These are phyloP conservation scores for Pseudozyma tsukubaensis DNA, from an alignment of 1,284 basidiomycete genomes.

Conservation along the genomic window DNA sequence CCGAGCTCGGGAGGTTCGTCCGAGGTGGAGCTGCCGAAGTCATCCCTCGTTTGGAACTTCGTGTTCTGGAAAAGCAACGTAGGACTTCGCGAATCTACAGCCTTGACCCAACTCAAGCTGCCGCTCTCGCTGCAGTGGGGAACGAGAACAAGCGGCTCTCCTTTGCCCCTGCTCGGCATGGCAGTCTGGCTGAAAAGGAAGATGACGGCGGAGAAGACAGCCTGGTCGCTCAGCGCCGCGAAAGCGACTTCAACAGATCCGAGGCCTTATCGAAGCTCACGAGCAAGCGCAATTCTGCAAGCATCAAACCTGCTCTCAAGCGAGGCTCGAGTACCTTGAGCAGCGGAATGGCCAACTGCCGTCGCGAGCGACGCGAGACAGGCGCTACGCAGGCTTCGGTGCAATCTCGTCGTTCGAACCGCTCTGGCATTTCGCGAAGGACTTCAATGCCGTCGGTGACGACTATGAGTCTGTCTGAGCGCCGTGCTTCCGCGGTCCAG, in stretches of 20 bases:
- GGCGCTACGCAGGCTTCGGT: slow-evolving; percentile 13
- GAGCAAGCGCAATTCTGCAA: slow-evolving; percentile 6
- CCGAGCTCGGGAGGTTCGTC: slow-evolving; percentile 20
- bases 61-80: slow-evolving; percentile 23
- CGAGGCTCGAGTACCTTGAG: background rate
- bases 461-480: background rate
- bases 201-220: background rate
- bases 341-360: background rate
- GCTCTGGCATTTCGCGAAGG: slow-evolving; percentile 9
- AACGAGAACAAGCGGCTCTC: slow-evolving; percentile 13
- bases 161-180: slow-evolving; percentile 12
- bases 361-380: slow-evolving; percentile 13
- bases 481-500: background rate
- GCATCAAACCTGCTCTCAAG: background rate
- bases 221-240: slow-evolving; percentile 12
- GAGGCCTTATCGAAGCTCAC: slow-evolving; percentile 16
- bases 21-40: slow-evolving; percentile 30
- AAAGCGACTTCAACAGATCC: slow-evolving; percentile 8
- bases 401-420: slow-evolving; percentile 6
- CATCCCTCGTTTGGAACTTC: slow-evolving; percentile 30
- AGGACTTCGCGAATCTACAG: slow-evolving; percentile 14
- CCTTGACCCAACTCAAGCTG: background rate
- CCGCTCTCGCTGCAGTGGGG: background rate
- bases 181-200: slow-evolving; percentile 1
- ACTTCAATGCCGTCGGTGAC: slow-evolving; percentile 15